Evolutionary conservation across 2,329 filamentous ascomycete genomes (phyloP).

Genomic region (Emericellopsis atlantica): DNA sequence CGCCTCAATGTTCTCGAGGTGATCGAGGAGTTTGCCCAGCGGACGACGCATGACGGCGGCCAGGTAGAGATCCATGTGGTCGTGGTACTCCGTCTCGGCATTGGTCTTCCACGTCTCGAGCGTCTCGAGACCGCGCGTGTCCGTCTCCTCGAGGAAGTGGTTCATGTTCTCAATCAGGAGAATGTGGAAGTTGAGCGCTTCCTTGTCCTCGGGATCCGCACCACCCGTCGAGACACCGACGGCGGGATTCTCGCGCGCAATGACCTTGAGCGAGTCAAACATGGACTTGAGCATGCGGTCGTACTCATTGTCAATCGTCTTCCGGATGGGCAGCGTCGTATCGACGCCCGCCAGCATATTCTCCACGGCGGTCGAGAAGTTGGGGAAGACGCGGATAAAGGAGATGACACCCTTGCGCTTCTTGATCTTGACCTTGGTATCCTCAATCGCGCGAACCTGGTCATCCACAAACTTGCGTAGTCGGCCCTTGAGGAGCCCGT

Average conservation of each 20-base stretch:
- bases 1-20: conserved; percentile 78
- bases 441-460: conserved; percentile 89
- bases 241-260: conserved; percentile 59
- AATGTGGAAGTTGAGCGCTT: conserved; percentile 94
- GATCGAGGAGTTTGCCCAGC: conserved; percentile 81
- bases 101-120: conserved; percentile 73
- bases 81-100: conserved; percentile 64
- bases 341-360: conserved; percentile 59
- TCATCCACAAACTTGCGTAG: conserved; percentile 89
- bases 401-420: conserved; percentile 94
- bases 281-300: conserved; percentile 82
- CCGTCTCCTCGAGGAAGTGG: conserved; percentile 87
- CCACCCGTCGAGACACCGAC: conserved; percentile 27
- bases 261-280: conserved; percentile 95
- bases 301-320: conserved; percentile 78
- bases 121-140: conserved; percentile 59
- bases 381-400: conserved; percentile 87
- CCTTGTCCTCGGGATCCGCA: conserved; percentile 72
- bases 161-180: conserved; percentile 98
- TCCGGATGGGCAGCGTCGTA: conserved; percentile 49
- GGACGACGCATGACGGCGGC: conserved; percentile 80
- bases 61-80: conserved; percentile 82
- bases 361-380: conserved; percentile 73
- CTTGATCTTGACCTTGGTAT: conserved; percentile 98
- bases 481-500: conserved; percentile 57